Evolutionary conservation across 2,329 filamentous ascomycete species (phyloP).

Genomic region (Thermothelomyces thermophilus): DNA sequence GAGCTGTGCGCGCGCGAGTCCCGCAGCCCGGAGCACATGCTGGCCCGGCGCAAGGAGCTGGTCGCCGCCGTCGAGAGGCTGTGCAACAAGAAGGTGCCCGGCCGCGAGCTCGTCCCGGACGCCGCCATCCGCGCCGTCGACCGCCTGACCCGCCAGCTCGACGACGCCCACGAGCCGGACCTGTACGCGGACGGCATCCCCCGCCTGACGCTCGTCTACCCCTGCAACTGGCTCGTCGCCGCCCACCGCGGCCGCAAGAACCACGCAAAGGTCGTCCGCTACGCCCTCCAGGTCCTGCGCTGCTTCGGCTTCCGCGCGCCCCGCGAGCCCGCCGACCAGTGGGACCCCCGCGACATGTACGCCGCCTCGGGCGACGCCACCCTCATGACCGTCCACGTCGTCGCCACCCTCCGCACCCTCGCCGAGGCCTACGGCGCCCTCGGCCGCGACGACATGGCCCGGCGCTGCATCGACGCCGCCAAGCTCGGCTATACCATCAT

Average conservation of each 20-base stretch:
- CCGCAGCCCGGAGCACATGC: constrained; percentile 12
- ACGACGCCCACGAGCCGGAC: constrained; percentile 30
- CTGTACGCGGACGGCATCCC: constrained; percentile 29
- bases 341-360: constrained; percentile 26
- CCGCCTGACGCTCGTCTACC: constrained; percentile 31
- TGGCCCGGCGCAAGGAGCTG: constrained; percentile 23
- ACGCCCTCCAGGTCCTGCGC: constrained; percentile 28
- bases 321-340: constrained; percentile 18
- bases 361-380: constrained; percentile 16
- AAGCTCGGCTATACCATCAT: constrained; percentile 29
- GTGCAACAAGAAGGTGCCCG: constrained; percentile 22
- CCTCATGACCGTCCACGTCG: constrained; percentile 32
- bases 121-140: constrained; percentile 30
- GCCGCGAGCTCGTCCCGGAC: constrained; percentile 25
- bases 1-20: constrained; percentile 32
- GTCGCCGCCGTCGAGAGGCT: constrained; percentile 24
- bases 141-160: constrained; percentile 27
- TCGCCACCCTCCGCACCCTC: constrained; percentile 28
- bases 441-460: constrained; percentile 26
- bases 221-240: constrained; percentile 32
- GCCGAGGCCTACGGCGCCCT: constrained; percentile 28
- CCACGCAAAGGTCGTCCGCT: constrained; percentile 29
- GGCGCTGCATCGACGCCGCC: constrained; percentile 27
- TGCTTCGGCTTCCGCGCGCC: constrained; percentile 32
- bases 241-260: constrained; percentile 30